Evolutionary conservation across 768 basidiomycete species (phyloP), one percentile per base, ranked within the genome.

Genomic region (Tulasnella sp.): DNA sequence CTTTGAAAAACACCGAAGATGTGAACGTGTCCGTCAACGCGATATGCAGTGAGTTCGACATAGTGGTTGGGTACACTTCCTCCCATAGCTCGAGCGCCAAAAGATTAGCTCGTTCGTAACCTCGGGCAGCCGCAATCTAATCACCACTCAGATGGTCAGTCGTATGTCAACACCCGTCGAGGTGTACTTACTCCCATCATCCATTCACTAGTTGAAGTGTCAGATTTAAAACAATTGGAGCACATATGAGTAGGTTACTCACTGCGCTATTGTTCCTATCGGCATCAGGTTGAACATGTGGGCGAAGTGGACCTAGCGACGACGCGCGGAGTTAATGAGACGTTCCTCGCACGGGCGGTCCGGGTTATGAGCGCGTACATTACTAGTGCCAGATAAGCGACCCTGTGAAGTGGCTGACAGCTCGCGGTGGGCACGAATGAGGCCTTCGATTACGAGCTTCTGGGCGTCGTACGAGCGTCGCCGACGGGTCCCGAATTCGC

Each of bases 1-100:
- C 95, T 84, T 89, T 87, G 85, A 94, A 96, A 84, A 98, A 99
- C 0, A 88, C 90, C 39, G 88, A 83, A 1, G 93, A 93, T 7
- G 96, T 93, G 83, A 97, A 99, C 0, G 97, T 99, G 83, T 99
- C 97, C 17, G 97, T 97, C 40, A 98, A 85, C 25, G 96, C 94
- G 76, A 94, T 88, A 74, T 91, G 87, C 76, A 81, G 78, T 29
- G 80, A 77, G 39, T 84, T 79, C 81, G 88, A 78, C 83, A 84
- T 70, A 82, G 77, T 77, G 76, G 79, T 82, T 5, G 84, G 83
- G 79, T 92, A 91, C 54, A 91, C 89, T 68, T 88, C 83, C 81
- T 98, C 93, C 97, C 97, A 99, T 71, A 93, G 87, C 58, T 91
- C 86, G 81, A 99, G 85, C 0, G 95, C 94, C 14, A 85, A 83